These are phyloP conservation scores for Diplodia mutila DNA, from an alignment of 2,329 filamentous ascomycete species.

Conservation along the genomic window DNA sequence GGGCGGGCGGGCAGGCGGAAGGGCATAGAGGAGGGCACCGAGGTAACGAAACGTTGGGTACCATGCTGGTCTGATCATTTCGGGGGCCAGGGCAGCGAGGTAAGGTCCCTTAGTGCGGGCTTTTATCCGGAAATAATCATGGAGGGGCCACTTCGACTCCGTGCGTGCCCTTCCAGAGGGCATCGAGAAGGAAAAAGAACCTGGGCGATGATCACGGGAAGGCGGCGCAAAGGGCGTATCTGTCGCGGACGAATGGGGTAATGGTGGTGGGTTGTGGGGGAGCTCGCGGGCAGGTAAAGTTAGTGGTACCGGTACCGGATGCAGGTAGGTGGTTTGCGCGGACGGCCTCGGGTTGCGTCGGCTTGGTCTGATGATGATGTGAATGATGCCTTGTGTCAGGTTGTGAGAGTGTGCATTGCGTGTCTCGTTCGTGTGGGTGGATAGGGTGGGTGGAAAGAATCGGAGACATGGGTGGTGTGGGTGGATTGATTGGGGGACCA, in stretches of 20 bases:
- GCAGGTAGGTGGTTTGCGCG: not conserved
- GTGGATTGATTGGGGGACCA: not conserved
- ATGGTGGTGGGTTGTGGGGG: not conserved
- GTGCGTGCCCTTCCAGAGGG: too few species aligned
- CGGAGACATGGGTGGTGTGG: constrained; percentile 2
- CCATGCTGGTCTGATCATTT: not conserved
- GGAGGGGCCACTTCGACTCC: too few species aligned
- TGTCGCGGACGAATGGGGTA: not conserved
- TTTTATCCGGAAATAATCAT: not conserved
- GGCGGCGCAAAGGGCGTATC: not conserved
- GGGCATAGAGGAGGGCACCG: not conserved
- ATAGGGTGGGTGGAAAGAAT: not conserved
- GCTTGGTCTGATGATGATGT: not conserved
- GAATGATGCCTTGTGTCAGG: not conserved
- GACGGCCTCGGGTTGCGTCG: not conserved
- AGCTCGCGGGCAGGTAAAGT: not conserved
- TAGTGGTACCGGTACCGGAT: not conserved
- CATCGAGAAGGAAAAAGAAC: not conserved
- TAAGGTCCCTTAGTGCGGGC: not conserved
- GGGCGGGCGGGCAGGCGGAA: not conserved
- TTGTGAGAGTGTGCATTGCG: not conserved
- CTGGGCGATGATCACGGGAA: not conserved
- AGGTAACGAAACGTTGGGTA: not conserved
- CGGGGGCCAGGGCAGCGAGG: not conserved
- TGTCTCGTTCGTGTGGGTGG: too few species aligned